phyloP scores from a whole-genome alignment of 768 basidiomycete genomes.

The Pleurotus djamor region DNA sequence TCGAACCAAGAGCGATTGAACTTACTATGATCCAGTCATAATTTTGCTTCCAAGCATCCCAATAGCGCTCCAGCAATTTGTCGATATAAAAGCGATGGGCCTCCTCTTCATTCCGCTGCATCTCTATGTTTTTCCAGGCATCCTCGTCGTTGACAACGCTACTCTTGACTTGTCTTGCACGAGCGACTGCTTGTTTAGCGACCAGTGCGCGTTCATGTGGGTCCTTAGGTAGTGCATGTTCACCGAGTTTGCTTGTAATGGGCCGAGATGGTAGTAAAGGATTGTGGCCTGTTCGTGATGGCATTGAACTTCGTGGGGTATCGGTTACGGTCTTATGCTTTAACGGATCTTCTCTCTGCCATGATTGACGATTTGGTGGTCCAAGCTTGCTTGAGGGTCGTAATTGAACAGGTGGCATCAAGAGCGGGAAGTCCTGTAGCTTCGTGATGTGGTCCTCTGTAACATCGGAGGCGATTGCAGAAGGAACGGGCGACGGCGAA shows the following conservation, averaged over 20 bases:
- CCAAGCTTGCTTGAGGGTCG: not conserved
- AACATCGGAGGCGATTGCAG: not conserved
- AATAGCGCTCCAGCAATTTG: constrained; percentile 64
- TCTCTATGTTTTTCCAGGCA: constrained; percentile 75
- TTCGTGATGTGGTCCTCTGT: constrained; percentile 3
- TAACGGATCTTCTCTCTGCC: constrained; percentile 17
- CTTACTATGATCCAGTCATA: constrained; percentile 74
- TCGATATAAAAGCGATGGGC: constrained; percentile 70
- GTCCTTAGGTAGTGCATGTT: not conserved
- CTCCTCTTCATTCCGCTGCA: constrained; percentile 65
- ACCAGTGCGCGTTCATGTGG: constrained; percentile 9
- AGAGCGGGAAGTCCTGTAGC: not conserved
- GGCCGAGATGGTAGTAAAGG: not conserved
- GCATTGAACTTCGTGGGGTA: constrained; percentile 42
- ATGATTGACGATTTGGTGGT: not conserved
- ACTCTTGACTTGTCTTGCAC: constrained; percentile 38
- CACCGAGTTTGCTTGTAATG: not conserved
- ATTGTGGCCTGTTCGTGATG: constrained; percentile 1
- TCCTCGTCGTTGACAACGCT: constrained; percentile 67
- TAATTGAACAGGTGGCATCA: constrained; percentile 9
- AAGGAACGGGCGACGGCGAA: not conserved
- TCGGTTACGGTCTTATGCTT: constrained; percentile 36
- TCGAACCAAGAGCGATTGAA: constrained; percentile 13
- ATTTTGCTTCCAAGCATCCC: constrained; percentile 74
- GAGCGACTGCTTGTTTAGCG: constrained; percentile 25